Evolutionary conservation across 1,284 basidiomycete species (phyloP), one percentile per base, ranked within the genome.

Genomic region (Papiliotrema flavescens): DNA sequence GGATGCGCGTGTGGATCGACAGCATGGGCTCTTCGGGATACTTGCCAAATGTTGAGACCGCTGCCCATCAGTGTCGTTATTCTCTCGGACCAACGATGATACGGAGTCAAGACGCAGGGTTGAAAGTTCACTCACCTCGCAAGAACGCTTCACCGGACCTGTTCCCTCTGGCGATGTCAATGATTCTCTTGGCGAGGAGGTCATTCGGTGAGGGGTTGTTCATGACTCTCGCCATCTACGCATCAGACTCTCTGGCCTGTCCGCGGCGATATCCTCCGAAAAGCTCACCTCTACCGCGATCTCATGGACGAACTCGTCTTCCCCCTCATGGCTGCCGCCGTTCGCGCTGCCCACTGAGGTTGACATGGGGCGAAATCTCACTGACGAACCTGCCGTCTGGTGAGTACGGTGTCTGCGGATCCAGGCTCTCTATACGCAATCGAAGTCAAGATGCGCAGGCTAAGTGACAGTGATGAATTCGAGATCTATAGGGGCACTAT

Each of bases 191-290:
- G 1, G 89, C 89, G 23, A 94, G 81, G 1, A 88, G 76, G 64
- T 90, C 88, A 70, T 92, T 93, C 0, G 88, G 88, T 65, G 89
- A 89, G 56, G 90, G 73, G 11, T 81, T 80, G 72, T 91, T 91
- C 66, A 92, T 80, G 9, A 84, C 83, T 32, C 90, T 79, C 3
- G 89, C 90, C 26, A 93, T 81, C 76, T 88, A n/a, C 34, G 13
- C n/a, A 17, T 37, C 15, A 41, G 22, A 35, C 9, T 2, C 6
- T 20, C 24, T 11, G 26, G 49, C 9, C 1, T 14, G 19, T n/a
- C 42, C 36, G 9, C 22, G 4, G 15, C 32, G 17, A 32, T 20
- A 14, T 4, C 14, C 15, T 15, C 26, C 23, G 39, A 15, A 39
- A 19, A 13, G 62, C 73, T 52, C 43, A 75, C 74, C 66, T 76